These are phyloP conservation scores for Apiospora sp. DNA, from an alignment of 2,329 filamentous ascomycete species.

Conservation along the genomic window DNA sequence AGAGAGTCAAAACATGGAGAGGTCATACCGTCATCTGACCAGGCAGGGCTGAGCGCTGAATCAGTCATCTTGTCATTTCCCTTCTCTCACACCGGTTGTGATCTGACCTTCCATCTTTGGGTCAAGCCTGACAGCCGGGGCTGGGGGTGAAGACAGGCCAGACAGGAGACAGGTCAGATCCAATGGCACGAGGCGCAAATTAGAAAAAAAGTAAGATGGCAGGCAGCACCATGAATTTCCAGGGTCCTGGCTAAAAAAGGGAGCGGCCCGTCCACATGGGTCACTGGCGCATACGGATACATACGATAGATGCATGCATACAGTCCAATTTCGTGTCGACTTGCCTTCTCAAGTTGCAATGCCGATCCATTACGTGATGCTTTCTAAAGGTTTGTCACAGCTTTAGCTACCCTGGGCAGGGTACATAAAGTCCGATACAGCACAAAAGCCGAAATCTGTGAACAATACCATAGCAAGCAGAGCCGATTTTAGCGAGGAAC, in stretches of 20 bases:
- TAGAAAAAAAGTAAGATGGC: background rate
- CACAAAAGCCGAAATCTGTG: background rate
- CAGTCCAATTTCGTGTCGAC: background rate
- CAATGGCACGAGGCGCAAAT: background rate
- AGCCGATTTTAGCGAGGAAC: background rate
- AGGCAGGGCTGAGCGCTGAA: background rate
- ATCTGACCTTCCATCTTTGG: background rate
- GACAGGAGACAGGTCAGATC: background rate
- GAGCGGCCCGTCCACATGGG: slow-evolving; percentile 5
- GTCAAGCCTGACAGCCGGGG: background rate
- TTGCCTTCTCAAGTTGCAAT: background rate
- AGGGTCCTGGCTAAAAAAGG: background rate
- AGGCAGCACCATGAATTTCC: background rate
- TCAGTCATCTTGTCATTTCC: background rate
- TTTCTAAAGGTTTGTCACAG: background rate
- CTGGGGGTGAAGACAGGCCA: too few species aligned
- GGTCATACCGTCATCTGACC: background rate
- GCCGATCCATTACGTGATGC: background rate
- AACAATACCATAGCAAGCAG: background rate
- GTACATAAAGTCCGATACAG: background rate
- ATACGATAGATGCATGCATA: background rate
- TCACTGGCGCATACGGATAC: background rate
- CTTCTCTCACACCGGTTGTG: slow-evolving; percentile 1
- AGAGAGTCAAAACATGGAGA: background rate
- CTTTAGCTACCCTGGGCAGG: background rate